Base-by-base conservation (phyloP, 768 basidiomycete genomes). In the Coprinopsis sp. region DNA sequence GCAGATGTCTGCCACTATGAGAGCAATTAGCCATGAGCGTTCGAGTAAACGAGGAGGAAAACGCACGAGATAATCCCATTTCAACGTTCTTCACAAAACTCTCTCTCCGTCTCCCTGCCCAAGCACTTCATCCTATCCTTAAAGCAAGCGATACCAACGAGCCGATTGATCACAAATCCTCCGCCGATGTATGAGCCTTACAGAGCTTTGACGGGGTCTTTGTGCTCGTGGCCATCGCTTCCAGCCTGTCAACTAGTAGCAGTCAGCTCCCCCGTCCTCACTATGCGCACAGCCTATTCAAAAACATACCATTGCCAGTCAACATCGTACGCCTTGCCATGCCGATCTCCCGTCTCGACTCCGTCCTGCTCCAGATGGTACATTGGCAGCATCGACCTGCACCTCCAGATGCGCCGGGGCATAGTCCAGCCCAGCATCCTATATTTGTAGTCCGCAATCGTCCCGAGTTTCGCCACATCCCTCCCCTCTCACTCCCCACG, bases 101-200 rank as follows among this genome's bases (percentile, higher is more conserved):
- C 57, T 73, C 13, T 69, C 67, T 58, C 80, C 79, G 37, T 74
- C 79, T 34, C 81, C 81, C 49, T 79, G 82, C 13, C 61, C 63
- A 4, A 70, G 65, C 58, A 81, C 79, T 59, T 85, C 87, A 93
- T 87, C 4, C 82, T 87, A 56, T 95, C 94, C 1, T 94, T 95
- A 64, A 91, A 97, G 4, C 79, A 79, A 23, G 97, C 72, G 40
- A 98, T 73, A 65, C 98, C 96, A 21, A 98, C 77, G 1, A 93
- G 90, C 33, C 98, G 92, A 57, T 97, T 99, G 65, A 98, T 98
- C 83, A 96, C 51, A 99, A 74, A 66, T 92, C 96, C 75, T 94
- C 96, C 10, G 94, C 96, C 28, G 98, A 78, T 62, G 70, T 93
- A 89, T 45, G 93, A 65, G 13, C 82, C 92, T 46, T 79, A 73